Percentiles rank a stretch among this genome's conserved stretches.
Conservation (phyloP, 257 asterid species). For the Ocimum tenuiflorum region DNA sequence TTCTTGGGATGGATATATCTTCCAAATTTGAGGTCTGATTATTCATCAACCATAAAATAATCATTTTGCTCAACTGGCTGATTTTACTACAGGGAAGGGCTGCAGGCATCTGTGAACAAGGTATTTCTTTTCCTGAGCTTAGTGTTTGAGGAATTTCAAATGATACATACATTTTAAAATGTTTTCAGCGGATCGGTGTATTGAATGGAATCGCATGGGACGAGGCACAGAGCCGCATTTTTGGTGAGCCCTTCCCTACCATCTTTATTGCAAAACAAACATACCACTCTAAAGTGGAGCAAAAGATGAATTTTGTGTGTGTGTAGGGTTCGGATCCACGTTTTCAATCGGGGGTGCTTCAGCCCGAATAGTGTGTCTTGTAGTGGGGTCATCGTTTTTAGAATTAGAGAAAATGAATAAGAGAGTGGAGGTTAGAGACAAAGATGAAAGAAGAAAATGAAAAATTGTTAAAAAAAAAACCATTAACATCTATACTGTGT, state of each 20-base stretch:
- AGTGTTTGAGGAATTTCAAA: neutral
- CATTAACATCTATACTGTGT: too few relatives aligned
- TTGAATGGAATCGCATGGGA: constrained; percentile 98
- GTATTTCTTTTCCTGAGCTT: constrained; percentile 30
- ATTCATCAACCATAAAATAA: too few relatives aligned
- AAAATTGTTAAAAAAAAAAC: too few relatives aligned
- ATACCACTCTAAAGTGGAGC: too few relatives aligned
- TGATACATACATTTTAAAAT: neutral
- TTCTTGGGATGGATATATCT: constrained; percentile 85
- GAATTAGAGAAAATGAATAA: too few relatives aligned
- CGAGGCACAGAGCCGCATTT: constrained; percentile 42
- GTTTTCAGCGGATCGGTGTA: constrained; percentile 65
- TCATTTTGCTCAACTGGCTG: constrained; percentile 6
- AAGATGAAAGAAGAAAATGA: too few relatives aligned
- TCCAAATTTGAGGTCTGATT: constrained; percentile 54
- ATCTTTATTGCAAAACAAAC: neutral
- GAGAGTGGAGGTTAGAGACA: too few relatives aligned
- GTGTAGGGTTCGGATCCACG: too few relatives aligned
- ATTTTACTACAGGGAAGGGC: constrained; percentile 39
- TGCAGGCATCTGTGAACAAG: constrained; percentile 41
- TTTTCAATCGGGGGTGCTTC: too few relatives aligned
- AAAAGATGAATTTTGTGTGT: too few relatives aligned
- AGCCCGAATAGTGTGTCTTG: too few relatives aligned
- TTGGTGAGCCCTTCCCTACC: constrained; percentile 38
- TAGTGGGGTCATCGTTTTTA: too few relatives aligned